Percentiles rank a stretch among this genome's conserved stretches.
Conservation (phyloP, 768 basidiomycete genomes). For the Amanita pallidorosea region DNA sequence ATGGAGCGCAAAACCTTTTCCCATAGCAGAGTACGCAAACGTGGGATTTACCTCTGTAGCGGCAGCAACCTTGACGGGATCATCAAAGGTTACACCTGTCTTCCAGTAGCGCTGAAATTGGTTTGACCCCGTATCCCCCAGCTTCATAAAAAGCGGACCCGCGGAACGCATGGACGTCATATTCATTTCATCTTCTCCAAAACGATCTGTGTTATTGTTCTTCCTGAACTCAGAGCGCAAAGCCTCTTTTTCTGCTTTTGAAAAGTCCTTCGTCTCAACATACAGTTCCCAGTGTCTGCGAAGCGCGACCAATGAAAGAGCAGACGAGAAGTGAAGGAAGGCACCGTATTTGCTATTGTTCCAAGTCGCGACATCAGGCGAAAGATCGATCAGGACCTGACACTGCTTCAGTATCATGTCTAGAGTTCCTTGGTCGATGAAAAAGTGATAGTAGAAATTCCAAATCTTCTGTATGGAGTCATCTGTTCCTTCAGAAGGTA, state of each 20-base stretch:
- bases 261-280: conserved; percentile 16
- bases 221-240: conserved; percentile 13
- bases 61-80: conserved; percentile 7
- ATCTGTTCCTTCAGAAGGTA: not conserved
- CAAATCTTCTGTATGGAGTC: conserved; percentile 17
- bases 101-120: conserved; percentile 27
- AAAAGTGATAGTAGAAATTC: conserved; percentile 41
- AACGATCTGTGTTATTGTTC: conserved; percentile 11
- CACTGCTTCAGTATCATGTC: conserved; percentile 27
- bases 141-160: conserved; percentile 21
- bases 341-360: conserved; percentile 23
- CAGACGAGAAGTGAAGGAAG: conserved; percentile 26
- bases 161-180: conserved; percentile 18
- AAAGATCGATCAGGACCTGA: conserved; percentile 22
- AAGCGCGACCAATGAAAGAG: conserved; percentile 25
- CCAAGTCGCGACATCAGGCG: conserved; percentile 26
- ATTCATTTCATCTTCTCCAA: not conserved
- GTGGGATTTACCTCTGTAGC: conserved; percentile 32
- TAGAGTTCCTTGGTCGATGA: conserved; percentile 25
- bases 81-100: conserved; percentile 25
- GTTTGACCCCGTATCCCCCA: conserved; percentile 8
- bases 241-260: conserved; percentile 10
- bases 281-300: conserved; percentile 30
- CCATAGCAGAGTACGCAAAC: conserved; percentile 28
- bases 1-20: conserved; percentile 28